phyloP scores from a whole-genome alignment of 805 yeast genomes.

The Ogataea saltuana region DNA sequence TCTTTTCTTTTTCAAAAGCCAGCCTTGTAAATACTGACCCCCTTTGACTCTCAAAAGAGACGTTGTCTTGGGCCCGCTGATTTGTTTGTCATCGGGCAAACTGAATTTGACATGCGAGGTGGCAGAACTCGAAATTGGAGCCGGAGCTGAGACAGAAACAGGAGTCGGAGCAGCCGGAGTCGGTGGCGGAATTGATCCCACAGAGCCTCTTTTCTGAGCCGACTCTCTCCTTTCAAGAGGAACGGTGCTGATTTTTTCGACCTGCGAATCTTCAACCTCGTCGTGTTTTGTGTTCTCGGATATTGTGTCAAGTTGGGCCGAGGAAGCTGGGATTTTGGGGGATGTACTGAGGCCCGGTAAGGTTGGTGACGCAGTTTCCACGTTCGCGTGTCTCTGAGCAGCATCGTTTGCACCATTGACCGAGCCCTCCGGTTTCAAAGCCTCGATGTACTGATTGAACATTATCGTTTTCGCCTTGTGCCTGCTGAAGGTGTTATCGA shows the following conservation, averaged over 20 bases:
- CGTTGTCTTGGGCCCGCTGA: conserved; percentile 27
- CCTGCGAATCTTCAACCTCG: conserved; percentile 4
- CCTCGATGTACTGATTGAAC: conserved; percentile 51
- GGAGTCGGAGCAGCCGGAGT: not conserved
- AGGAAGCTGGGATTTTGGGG: conserved; percentile 3
- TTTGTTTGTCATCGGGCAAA: conserved; percentile 23
- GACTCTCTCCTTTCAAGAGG: conserved; percentile 2
- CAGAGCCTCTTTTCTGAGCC: conserved; percentile 4
- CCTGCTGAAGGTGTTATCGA: conserved; percentile 90
- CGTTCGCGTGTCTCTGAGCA: not conserved
- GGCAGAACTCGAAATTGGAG: not conserved
- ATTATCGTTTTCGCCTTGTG: conserved; percentile 78
- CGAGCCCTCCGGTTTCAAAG: not conserved
- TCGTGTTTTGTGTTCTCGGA: conserved; percentile 11
- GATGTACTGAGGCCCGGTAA: not conserved
- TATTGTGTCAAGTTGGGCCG: conserved; percentile 14
- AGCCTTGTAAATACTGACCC: conserved; percentile 77
- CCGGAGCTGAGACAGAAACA: not conserved
- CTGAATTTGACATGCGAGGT: conserved; percentile 31
- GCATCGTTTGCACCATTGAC: not conserved
- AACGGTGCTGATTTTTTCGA: conserved; percentile 1
- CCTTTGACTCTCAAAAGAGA: conserved; percentile 47
- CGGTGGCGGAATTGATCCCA: not conserved
- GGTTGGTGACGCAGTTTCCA: not conserved
- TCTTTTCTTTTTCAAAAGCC: conserved; percentile 68